These are phyloP conservation scores for Lentinula novae-zelandiae DNA, from an alignment of 1,284 basidiomycete species.

Conservation along the genomic window DNA sequence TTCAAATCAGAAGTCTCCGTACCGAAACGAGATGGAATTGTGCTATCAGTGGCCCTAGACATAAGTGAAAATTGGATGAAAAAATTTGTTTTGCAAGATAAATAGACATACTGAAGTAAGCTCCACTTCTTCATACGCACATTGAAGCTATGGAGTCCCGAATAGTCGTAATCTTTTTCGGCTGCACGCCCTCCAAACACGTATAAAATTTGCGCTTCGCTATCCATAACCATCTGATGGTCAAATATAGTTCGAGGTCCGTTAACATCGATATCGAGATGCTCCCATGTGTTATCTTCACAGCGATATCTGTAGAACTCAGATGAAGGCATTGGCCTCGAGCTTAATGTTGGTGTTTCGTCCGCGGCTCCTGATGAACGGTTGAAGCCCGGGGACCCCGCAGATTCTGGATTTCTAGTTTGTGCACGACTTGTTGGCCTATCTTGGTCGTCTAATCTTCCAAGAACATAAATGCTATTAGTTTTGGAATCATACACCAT, in stretches of 20 bases:
- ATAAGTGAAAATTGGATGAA: neutral
- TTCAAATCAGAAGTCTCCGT: neutral
- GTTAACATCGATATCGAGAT: slow-evolving; percentile 19
- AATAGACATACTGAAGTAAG: slow-evolving; percentile 51
- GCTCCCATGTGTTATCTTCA: slow-evolving; percentile 64
- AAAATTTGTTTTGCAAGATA: too few species aligned
- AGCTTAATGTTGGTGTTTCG: slow-evolving; percentile 56
- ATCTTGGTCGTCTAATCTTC: slow-evolving; percentile 55
- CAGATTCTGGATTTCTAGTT: slow-evolving; percentile 1
- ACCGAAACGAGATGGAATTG: slow-evolving; percentile 62
- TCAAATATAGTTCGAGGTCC: slow-evolving; percentile 78
- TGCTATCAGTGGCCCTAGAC: slow-evolving; percentile 14
- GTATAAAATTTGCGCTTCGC: slow-evolving; percentile 68
- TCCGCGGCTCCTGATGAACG: slow-evolving; percentile 72
- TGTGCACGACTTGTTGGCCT: slow-evolving; percentile 24
- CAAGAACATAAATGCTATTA: slow-evolving; percentile 71
- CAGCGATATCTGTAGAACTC: slow-evolving; percentile 53
- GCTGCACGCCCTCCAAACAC: slow-evolving; percentile 77
- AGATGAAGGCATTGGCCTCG: slow-evolving; percentile 36
- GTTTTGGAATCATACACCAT: slow-evolving; percentile 76
- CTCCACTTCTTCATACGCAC: slow-evolving; percentile 62
- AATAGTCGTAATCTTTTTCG: slow-evolving; percentile 61
- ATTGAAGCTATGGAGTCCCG: slow-evolving; percentile 70
- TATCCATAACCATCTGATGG: slow-evolving; percentile 79
- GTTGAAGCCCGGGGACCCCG: slow-evolving; percentile 37